These are phyloP conservation scores for Wolfiporia cocos DNA, from an alignment of 1,284 basidiomycete species.

Conservation along the genomic window DNA sequence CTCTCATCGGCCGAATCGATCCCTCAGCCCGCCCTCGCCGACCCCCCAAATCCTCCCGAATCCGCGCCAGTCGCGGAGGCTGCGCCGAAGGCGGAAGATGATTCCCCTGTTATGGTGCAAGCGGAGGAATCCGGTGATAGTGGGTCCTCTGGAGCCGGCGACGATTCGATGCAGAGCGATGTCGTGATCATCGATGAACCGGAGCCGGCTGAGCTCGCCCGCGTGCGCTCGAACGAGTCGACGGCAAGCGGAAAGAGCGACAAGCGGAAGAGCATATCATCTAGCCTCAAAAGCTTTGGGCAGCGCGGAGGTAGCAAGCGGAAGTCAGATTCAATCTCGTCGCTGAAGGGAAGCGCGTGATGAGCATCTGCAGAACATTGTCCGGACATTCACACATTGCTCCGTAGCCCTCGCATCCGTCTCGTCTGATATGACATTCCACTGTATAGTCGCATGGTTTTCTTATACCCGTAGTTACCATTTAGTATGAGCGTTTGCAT, in stretches of 20 bases:
- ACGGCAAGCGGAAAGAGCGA: conserved; percentile 32
- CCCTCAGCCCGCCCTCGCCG: neutral
- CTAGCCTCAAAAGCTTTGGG: conserved; percentile 50
- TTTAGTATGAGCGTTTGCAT: conserved; percentile 11
- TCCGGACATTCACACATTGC: conserved; percentile 15
- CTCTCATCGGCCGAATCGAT: conserved; percentile 10
- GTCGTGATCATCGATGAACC: conserved; percentile 21
- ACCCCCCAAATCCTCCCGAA: conserved; percentile 2
- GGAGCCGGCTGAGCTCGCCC: conserved; percentile 16
- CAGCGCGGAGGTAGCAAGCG: conserved; percentile 36
- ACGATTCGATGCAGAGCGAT: conserved; percentile 23
- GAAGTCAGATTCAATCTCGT: conserved; percentile 49
- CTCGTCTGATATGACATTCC: conserved; percentile 11
- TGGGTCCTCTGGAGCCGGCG: conserved; percentile 38
- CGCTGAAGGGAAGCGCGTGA: conserved; percentile 15
- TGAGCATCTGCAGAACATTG: neutral
- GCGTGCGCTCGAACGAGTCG: conserved; percentile 21
- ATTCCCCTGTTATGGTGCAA: conserved; percentile 18
- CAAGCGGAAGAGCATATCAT: conserved; percentile 44
- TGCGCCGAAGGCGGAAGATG: conserved; percentile 13
- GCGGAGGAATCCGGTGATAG: conserved; percentile 14
- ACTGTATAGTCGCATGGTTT: conserved; percentile 19
- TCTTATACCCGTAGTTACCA: conserved; percentile 23
- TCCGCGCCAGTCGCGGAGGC: conserved; percentile 2
- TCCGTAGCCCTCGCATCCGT: conserved; percentile 13